Conservation (phyloP, 2,329 filamentous ascomycete species). For the Pseudogymnoascus sp. region DNA sequence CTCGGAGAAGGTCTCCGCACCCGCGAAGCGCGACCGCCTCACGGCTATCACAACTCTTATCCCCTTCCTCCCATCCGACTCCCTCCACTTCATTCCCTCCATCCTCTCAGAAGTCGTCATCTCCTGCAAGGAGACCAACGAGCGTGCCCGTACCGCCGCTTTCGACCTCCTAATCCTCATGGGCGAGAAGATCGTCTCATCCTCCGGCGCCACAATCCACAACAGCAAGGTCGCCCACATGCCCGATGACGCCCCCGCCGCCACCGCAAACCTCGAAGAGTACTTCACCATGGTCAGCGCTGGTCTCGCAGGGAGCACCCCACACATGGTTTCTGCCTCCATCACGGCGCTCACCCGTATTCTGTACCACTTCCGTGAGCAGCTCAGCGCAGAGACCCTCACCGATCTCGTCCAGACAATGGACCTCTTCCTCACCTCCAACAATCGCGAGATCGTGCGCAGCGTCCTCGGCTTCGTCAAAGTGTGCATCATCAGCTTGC, state of each 20-base stretch:
- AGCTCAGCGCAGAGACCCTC: conserved; percentile 61
- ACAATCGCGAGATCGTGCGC: conserved; percentile 93
- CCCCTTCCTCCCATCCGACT: conserved; percentile 64
- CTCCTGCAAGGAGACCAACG: conserved; percentile 94
- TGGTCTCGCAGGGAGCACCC: conserved; percentile 82
- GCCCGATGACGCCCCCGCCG: conserved; percentile 68
- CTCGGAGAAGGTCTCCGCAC: conserved; percentile 76
- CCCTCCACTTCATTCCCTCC: conserved; percentile 87
- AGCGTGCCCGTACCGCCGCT: conserved; percentile 79
- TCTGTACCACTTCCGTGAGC: conserved; percentile 77
- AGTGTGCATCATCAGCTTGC: conserved; percentile 81
- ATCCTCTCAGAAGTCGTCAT: conserved; percentile 92
- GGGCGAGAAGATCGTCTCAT: conserved; percentile 65
- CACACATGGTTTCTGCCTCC: conserved; percentile 96
- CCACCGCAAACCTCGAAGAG: conserved; percentile 78
- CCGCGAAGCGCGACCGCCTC: conserved; percentile 78
- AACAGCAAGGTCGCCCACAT: conserved; percentile 84
- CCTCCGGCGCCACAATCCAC: conserved; percentile 65
- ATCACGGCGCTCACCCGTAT: conserved; percentile 92
- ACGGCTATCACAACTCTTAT: conserved; percentile 75
- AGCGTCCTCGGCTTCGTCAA: conserved; percentile 95
- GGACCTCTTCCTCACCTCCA: conserved; percentile 90
- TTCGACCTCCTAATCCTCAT: conserved; percentile 87
- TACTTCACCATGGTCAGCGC: conserved; percentile 98
- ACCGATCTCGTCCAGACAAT: conserved; percentile 86